Conservation (phyloP, 352 stramenopile genomes). For the Pythium myriotylum region DNA sequence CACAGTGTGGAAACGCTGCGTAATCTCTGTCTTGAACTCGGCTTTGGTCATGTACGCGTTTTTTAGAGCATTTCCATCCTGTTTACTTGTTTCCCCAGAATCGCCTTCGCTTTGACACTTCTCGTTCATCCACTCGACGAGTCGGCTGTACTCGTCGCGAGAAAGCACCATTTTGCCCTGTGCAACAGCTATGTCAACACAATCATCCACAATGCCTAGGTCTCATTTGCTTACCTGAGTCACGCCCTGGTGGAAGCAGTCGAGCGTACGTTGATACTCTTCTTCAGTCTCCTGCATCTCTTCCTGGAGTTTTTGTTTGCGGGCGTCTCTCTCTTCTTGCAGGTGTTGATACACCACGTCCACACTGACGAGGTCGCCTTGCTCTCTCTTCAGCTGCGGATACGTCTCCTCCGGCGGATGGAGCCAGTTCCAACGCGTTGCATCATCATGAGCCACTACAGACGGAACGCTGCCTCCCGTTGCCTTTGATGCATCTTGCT, state of each 20-base stretch:
- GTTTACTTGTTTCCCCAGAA: not conserved
- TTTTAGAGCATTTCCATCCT: not conserved
- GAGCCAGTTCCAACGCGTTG: slow-evolving; percentile 20
- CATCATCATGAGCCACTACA: not conserved
- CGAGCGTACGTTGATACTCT: slow-evolving; percentile 15
- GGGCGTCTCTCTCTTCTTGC: not conserved
- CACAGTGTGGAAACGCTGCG: slow-evolving; percentile 5
- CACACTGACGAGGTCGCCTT: slow-evolving; percentile 2
- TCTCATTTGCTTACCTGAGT: slow-evolving; percentile 10
- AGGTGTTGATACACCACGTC: slow-evolving; percentile 12
- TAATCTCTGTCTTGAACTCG: slow-evolving; percentile 12
- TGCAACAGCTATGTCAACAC: slow-evolving; percentile 3
- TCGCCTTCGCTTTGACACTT: no score
- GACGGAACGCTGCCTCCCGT: no score
- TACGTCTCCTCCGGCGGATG: slow-evolving; percentile 10
- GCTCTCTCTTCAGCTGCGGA: not conserved
- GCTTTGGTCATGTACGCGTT: slow-evolving; percentile 6
- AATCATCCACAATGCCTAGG: not conserved
- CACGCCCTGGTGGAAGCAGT: slow-evolving; percentile 14
- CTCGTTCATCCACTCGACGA: slow-evolving; percentile 26
- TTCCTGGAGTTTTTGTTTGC: not conserved
- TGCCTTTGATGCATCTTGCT: no score
- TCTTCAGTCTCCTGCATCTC: slow-evolving; percentile 5
- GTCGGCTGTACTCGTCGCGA: slow-evolving; percentile 10
- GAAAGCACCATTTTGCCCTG: slow-evolving; percentile 8